Evolutionary conservation across 257 asterid genomes (phyloP).

Genomic region (Ilex aquifolium): DNA sequence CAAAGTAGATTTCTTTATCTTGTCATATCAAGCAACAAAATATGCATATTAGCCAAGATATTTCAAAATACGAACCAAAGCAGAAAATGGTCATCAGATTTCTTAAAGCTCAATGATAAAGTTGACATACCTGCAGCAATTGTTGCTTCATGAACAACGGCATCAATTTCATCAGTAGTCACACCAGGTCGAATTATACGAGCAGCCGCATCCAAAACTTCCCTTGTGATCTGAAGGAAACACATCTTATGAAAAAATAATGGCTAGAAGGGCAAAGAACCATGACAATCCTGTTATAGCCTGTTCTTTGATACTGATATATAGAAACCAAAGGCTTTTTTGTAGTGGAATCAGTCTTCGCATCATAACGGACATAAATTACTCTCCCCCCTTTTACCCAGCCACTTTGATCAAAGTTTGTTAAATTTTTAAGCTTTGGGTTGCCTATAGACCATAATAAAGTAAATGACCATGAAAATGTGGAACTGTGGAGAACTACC

Average conservation of each 20-base stretch:
- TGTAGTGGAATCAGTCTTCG: no score
- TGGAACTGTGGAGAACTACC: no score
- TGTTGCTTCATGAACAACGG: constrained; percentile 88
- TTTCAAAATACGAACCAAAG: background rate
- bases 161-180: constrained; percentile 98
- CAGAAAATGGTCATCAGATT: background rate
- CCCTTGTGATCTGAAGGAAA: constrained; percentile 71
- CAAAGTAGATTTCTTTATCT: background rate
- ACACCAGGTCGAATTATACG: constrained; percentile 85
- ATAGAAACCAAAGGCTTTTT: no score
- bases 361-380: no score
- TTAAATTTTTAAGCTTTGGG: no score
- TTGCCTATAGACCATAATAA: no score
- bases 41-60: background rate
- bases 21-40: background rate
- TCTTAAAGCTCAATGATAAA: background rate
- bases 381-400: no score
- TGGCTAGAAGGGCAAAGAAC: no score
- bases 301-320: no score
- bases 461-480: no score
- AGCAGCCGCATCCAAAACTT: constrained; percentile 98
- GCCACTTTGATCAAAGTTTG: no score
- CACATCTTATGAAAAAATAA: background rate
- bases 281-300: no score
- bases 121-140: constrained; percentile 71